Evolutionary conservation across 306 rosid species (phyloP), one percentile per base, ranked within the genome.

Genomic region (Oxytropis ochrocephala): DNA sequence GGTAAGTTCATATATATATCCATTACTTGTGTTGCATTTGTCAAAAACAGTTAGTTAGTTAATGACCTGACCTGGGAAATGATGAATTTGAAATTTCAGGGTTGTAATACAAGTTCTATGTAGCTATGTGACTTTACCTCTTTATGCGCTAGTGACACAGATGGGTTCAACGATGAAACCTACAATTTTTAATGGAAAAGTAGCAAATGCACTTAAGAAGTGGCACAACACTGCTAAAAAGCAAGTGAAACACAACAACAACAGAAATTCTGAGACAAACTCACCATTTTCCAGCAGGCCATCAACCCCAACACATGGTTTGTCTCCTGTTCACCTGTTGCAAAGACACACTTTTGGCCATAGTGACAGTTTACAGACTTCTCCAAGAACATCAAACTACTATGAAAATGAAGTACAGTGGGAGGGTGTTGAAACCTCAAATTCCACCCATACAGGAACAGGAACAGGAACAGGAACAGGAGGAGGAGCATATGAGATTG

Each of bases 131-230:
- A 93, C 97, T 36, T 65, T 93, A 59, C 98, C 98, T 50, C 94
- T 90, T 53, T 93, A 93, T 69, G 98, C 97, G 60, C 79, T 93
- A 49, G 98, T 93, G 6, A 93, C 97, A 46, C 98, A 91, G 96
- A 91, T 91, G 97, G 97, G 97, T 3, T 58, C 93, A 16, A 80
- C 70, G 51, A 86, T 89, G 96, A 91, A 61, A 63, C 86, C 86
- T 3, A 85, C 87, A 9, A 73, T 89, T 46, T 87, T 91, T 75
- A 75, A 91, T 11, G 85, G 87, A 4, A 76, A 33, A 67, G 90
- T 89, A 30, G 91, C 88, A 50, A 2, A 73, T 12, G 91, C 94
- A 16, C 74, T 91, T 42, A 84, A 73, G 75, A 77, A 67, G 3
- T 89, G 94, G 97, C 94, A 81, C 75, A 73, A 30, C 62, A 33